These are phyloP conservation scores for Cordyceps fumosorosea DNA, from an alignment of 2,329 filamentous ascomycete species.

Conservation along the genomic window DNA sequence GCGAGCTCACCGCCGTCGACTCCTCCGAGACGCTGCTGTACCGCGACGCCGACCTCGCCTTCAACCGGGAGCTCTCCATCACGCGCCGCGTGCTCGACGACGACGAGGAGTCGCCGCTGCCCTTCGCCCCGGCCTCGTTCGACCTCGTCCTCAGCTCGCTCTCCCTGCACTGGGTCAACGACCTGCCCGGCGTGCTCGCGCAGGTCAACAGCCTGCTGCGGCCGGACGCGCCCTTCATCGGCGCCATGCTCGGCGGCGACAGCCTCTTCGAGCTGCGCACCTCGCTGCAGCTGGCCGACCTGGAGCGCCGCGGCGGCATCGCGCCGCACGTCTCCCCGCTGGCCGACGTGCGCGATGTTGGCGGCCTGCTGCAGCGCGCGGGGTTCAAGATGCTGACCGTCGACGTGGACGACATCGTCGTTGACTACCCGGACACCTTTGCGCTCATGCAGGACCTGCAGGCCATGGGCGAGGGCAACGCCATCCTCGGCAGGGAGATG, in stretches of 20 bases:
- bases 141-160: conserved; percentile 86
- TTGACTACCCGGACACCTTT: conserved; percentile 87
- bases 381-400: conserved; percentile 96
- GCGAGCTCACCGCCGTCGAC: conserved; percentile 72
- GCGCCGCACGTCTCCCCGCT: conserved; percentile 85
- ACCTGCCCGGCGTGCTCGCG: conserved; percentile 75
- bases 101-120: conserved; percentile 57
- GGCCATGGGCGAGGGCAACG: conserved; percentile 93
- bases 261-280: conserved; percentile 90
- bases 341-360: conserved; percentile 86
- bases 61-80: conserved; percentile 68
- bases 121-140: conserved; percentile 70
- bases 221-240: conserved; percentile 86
- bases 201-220: conserved; percentile 85
- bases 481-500: conserved; percentile 76
- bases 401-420: conserved; percentile 93
- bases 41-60: conserved; percentile 68
- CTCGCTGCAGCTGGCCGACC: conserved; percentile 84
- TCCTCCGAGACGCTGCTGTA: conserved; percentile 71
- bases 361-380: conserved; percentile 75
- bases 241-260: conserved; percentile 94
- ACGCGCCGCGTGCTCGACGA: conserved; percentile 68
- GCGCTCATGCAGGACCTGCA: conserved; percentile 90
- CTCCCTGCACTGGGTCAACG: conserved; percentile 95
- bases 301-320: conserved; percentile 85